phyloP scores from a whole-genome alignment of 2,329 filamentous ascomycete species.

The Xylariaceae sp. region DNA sequence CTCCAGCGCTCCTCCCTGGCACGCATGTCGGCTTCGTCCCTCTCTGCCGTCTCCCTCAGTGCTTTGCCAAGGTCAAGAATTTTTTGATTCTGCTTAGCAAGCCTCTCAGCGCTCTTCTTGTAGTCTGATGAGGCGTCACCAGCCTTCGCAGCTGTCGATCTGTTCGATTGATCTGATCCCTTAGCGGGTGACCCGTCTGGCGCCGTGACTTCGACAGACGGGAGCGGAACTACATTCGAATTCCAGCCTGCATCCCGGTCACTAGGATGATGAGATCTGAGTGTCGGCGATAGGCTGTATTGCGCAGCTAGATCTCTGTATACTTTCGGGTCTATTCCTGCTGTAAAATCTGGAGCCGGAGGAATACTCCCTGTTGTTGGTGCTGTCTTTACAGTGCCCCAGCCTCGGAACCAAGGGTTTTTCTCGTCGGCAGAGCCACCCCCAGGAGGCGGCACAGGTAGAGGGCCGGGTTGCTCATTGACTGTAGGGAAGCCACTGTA shows the following conservation, averaged over 20 bases:
- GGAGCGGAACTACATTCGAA: slow-evolving; percentile 34
- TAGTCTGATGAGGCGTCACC: slow-evolving; percentile 15
- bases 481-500: slow-evolving; percentile 46
- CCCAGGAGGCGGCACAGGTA: slow-evolving; percentile 3
- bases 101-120: slow-evolving; percentile 14
- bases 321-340: slow-evolving; percentile 6
- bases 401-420: slow-evolving; percentile 27
- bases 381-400: slow-evolving; percentile 15
- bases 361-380: slow-evolving; percentile 7
- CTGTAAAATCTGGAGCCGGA: slow-evolving; percentile 6
- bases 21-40: slow-evolving; percentile 24
- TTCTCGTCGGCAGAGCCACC: slow-evolving; percentile 7
- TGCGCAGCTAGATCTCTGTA: slow-evolving; percentile 11
- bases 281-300: slow-evolving; percentile 11
- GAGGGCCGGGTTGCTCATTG: slow-evolving; percentile 21
- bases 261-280: slow-evolving; percentile 6
- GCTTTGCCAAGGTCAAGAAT: slow-evolving; percentile 10
- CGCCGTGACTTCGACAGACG: slow-evolving; percentile 22
- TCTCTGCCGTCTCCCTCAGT: slow-evolving; percentile 17
- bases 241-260: slow-evolving; percentile 28
- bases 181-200: slow-evolving; percentile 12
- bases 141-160: neutral
- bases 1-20: slow-evolving; percentile 27
- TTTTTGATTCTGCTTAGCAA: slow-evolving; percentile 18
- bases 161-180: slow-evolving; percentile 2